Evolutionary conservation across 1,139 yeast species (phyloP).

Genomic region (Blastobotrys buckinghamii): DNA sequence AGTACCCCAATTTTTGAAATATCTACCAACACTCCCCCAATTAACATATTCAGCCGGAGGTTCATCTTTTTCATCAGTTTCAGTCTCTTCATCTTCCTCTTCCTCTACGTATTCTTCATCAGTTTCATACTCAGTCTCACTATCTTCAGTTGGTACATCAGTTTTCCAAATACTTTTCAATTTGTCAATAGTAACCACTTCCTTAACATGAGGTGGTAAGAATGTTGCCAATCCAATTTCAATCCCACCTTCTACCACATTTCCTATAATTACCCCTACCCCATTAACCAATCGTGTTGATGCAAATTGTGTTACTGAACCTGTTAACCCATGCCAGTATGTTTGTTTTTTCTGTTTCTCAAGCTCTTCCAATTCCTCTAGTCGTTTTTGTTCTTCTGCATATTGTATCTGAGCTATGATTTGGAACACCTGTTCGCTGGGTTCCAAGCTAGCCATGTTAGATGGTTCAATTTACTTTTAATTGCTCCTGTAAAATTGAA

Average conservation of each 20-base stretch:
- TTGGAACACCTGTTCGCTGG: not conserved
- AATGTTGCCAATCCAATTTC: not conserved
- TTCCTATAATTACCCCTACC: not conserved
- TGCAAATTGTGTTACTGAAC: not conserved
- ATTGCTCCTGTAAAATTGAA: too few relatives aligned
- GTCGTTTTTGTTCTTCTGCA: not conserved
- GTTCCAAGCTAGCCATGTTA: not conserved
- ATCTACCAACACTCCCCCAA: not conserved
- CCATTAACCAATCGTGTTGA: not conserved
- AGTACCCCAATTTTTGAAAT: not conserved
- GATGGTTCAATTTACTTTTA: too few relatives aligned
- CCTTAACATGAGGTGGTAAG: not conserved
- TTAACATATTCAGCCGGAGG: not conserved
- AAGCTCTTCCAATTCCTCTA: not conserved
- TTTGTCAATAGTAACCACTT: not conserved
- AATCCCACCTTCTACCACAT: not conserved
- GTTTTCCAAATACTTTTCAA: not conserved
- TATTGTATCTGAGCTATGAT: not conserved
- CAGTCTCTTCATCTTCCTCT: not conserved
- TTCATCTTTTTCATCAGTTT: not conserved
- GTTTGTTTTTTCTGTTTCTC: not conserved
- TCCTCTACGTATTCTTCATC: too few relatives aligned
- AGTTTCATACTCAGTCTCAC: too few relatives aligned
- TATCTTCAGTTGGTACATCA: not conserved
- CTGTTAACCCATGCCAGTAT: not conserved